Percentiles rank a stretch among this genome's conserved stretches.
These are phyloP conservation scores for Emmonsia crescens DNA, from an alignment of 2,329 filamentous ascomycete genomes.

Conservation along the genomic window DNA sequence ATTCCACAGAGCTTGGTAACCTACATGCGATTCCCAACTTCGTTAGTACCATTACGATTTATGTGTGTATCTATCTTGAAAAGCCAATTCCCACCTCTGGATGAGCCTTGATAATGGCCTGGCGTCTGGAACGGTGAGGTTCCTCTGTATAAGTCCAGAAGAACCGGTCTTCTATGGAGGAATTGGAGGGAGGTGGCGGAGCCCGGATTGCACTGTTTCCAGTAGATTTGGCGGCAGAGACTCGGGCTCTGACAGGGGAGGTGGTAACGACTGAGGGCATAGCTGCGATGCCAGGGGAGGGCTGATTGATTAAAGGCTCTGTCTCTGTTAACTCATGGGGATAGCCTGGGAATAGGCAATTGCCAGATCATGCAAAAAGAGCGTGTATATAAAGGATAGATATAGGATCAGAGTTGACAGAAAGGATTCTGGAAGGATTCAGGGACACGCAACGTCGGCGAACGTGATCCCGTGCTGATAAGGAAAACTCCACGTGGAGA, in stretches of 20 bases:
- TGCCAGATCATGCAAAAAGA: neutral
- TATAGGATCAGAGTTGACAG: neutral
- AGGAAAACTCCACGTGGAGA: neutral
- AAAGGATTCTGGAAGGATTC: neutral
- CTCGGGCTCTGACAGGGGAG: constrained; percentile 20
- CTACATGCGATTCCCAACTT: constrained; percentile 37
- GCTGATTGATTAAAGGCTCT: neutral
- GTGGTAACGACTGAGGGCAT: constrained; percentile 25
- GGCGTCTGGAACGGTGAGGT: constrained; percentile 78
- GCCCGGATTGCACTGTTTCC: constrained; percentile 10
- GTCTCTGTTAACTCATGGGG: neutral
- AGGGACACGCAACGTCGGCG: neutral
- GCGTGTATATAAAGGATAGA: neutral
- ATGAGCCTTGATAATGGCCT: constrained; percentile 96
- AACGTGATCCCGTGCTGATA: neutral
- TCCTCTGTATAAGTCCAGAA: constrained; percentile 99
- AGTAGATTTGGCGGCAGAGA: constrained; percentile 11
- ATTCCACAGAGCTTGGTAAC: constrained; percentile 95
- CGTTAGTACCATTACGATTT: neutral
- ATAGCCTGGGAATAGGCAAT: neutral
- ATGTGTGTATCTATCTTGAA: neutral
- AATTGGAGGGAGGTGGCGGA: constrained; percentile 21
- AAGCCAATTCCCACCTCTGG: constrained; percentile 57
- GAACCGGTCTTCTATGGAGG: constrained; percentile 51
- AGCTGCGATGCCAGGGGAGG: neutral